These are phyloP conservation scores for Apodospora peruviana DNA, from an alignment of 495 filamentous ascomycete species.

Conservation along the genomic window DNA sequence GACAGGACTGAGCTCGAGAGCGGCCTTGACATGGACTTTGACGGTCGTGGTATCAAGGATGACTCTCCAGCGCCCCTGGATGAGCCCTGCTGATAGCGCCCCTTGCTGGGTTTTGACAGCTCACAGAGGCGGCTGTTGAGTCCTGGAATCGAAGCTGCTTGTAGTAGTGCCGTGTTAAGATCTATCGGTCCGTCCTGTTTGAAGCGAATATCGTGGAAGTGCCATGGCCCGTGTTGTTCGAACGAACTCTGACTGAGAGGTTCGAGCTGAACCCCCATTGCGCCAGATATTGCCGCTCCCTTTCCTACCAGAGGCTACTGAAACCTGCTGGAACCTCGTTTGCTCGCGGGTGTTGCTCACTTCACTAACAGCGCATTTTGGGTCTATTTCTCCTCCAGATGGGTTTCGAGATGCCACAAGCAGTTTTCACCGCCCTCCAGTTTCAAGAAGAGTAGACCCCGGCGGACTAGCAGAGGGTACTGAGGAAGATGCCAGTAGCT, in stretches of 20 bases:
- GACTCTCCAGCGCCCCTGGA: slow-evolving; percentile 2
- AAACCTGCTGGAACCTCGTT: neutral
- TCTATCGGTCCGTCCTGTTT: slow-evolving; percentile 8
- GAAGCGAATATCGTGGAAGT: slow-evolving; percentile 14
- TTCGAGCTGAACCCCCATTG: slow-evolving; percentile 26
- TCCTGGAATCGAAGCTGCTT: slow-evolving; percentile 11
- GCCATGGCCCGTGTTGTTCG: slow-evolving; percentile 28
- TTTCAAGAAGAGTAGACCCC: too few relatives aligned
- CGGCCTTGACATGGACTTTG: neutral
- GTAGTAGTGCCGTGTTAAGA: slow-evolving; percentile 16
- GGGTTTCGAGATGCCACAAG: neutral
- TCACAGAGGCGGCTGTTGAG: slow-evolving; percentile 13
- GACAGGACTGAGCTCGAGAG: neutral
- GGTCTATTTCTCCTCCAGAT: neutral
- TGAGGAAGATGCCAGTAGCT: too few relatives aligned
- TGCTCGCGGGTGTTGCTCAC: neutral
- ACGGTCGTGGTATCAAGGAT: neutral
- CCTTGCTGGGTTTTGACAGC: slow-evolving; percentile 9
- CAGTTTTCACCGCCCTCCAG: too few relatives aligned
- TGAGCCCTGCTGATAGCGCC: neutral
- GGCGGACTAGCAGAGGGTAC: too few relatives aligned
- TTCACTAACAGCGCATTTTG: neutral
- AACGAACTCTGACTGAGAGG: slow-evolving; percentile 18
- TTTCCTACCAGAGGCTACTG: slow-evolving; percentile 3
- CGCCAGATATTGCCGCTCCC: neutral